Base-by-base conservation (phyloP, 371 early-diverging fungal species). In the Mucor lusitanicus region DNA sequence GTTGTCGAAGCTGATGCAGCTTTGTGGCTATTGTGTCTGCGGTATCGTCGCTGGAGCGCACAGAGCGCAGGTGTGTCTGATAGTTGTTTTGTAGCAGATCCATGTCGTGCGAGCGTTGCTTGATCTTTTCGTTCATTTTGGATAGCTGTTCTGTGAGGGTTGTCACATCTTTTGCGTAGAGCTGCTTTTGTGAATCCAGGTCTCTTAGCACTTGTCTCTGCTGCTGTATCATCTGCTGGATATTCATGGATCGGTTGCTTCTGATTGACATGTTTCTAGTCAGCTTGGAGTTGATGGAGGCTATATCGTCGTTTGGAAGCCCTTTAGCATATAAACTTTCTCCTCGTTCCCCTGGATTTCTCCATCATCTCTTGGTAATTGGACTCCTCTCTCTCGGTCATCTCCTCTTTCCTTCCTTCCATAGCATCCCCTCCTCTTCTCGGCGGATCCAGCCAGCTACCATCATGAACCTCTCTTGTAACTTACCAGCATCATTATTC, bases 21-120 rank as follows among this genome's bases (percentile, higher is more conserved):
- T 72, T 72, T 19, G 32, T 27, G 6, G 56, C 58, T 15, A 83
- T 74, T n/a, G 69, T 69, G 11, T 67, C 48, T 2, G 73, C 61
- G 35, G 72, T 74, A 48, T 83, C 83, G 13, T 68, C 71, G n/a
- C 79, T 77, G 13, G 77, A 79, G 15, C 83, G 77, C 15, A 80
- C 48, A 1, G 77, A 73, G 0, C 32, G 63, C 9, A 83, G n/a
- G 63, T 83, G 77, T 0, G 50, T 21, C 8, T 77, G 64, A 27
- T 77, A 83, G 25, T 78, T 78, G 21, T 53, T 64, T 35, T 76
- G 58, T 19, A 80, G 44, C 0, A 67, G 25, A 8, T 69, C 56
- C 59, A 74, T 63, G 19, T 74, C 76, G 25, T 60, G 25, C 2
- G 50, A 46, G 1, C 74, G 72, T 59, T 77, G 70, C 9, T 67